Evolutionary conservation across 352 stramenopile species (phyloP).

Genomic region (Phytophthora uliginosa): DNA sequence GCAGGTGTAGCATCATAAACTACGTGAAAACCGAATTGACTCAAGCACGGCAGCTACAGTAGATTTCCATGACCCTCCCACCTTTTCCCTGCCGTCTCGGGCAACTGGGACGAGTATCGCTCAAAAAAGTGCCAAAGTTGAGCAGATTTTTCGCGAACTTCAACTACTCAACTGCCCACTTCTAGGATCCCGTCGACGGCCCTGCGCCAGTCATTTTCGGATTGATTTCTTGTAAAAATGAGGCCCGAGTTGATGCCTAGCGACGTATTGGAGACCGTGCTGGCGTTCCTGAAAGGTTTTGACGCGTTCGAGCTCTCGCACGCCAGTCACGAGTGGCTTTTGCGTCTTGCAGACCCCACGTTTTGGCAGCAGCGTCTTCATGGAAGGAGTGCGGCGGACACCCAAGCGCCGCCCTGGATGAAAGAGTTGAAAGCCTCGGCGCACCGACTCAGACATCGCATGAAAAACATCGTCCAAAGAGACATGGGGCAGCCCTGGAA

Average conservation of each 20-base stretch:
- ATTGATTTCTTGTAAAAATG: conserved; percentile 21
- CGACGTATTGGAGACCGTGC: conserved; percentile 14
- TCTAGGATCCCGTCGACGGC: too few relatives aligned
- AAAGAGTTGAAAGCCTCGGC: conserved; percentile 11
- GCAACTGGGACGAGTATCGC: background rate
- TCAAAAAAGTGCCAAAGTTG: background rate
- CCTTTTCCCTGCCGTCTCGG: background rate
- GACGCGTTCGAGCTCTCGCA: conserved; percentile 30
- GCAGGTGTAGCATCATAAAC: background rate
- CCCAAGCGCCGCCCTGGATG: conserved; percentile 16
- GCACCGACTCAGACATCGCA: conserved; percentile 9
- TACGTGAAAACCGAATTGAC: conserved; percentile 1
- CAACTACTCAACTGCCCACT: background rate
- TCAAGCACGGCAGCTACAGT: background rate
- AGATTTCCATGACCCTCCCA: too few relatives aligned
- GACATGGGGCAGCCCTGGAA: conserved; percentile 21
- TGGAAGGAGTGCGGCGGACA: conserved; percentile 1
- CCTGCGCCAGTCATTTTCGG: conserved; percentile 1
- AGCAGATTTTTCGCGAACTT: background rate
- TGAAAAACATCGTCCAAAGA: conserved; percentile 14
- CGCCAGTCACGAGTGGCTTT: conserved; percentile 13
- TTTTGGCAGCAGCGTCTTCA: conserved; percentile 21
- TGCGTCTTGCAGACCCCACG: background rate
- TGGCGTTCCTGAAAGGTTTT: conserved; percentile 18
- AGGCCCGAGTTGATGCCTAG: conserved; percentile 14